Evolutionary conservation across 345 rosid species (phyloP), one percentile per base, ranked within the genome.

Genomic region (Acer negundo): DNA sequence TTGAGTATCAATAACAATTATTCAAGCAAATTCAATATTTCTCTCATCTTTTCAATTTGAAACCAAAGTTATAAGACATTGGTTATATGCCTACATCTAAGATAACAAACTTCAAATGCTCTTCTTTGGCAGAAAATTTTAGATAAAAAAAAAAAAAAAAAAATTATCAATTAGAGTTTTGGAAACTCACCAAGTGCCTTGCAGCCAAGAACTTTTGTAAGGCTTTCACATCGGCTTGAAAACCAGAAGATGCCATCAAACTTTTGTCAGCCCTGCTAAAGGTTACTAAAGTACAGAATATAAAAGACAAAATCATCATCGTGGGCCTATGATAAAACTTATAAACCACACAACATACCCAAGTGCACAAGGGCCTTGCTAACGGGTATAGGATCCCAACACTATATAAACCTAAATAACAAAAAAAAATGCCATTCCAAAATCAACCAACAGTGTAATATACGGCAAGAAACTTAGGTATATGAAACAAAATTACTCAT

Each of bases 191-290:
- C 97, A 97, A 78, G 85, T 94, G 97, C 84, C 90, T 94, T 0
- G 98, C 94, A 15, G 90, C 83, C 79, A 97, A 81, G 16, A 80
- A 88, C 86, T 97, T 97, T 78, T 96, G 98, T 40, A 96, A 84
- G 69, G 98, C 99, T 80, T 89, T 94, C 64, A 92, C 95, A 86
- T 96, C 99, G 66, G 98, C 99, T 80, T 96, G 98, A 81, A 96
- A 96, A 3, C 99, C 99, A 28, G 98, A 96, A 49, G 99, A 94
- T 70, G 98, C 94, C 91, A 96, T 81, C 12, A 94, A 86, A 79
- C 89, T 82, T 73, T 89, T 94, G 73, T 94, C 94, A 1, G 97
- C 98, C 84, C 98, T 94, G 93, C 20, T 70, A 62, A 8, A 63
- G 22, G n/a, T 31, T 64, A 58, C 12, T 26, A 44, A 55, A 75